Percentiles rank a stretch among this genome's conserved stretches.
Evolutionary conservation across 345 rosid genomes (phyloP).

Genomic region (Populus pruinosa): DNA sequence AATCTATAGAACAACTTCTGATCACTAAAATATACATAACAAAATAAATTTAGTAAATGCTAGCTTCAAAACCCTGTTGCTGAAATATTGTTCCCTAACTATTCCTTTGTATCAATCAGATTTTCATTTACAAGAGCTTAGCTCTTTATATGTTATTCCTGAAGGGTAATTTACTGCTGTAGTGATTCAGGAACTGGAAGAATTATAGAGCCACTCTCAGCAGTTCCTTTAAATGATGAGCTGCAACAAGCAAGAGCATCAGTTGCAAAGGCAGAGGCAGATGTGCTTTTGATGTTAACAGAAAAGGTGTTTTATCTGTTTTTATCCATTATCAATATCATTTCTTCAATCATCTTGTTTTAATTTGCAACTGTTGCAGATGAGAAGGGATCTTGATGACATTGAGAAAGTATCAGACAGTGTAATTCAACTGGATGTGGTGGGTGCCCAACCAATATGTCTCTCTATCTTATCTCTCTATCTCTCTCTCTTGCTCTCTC

Average conservation of each 20-base stretch:
- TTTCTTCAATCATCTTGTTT: slow-evolving; percentile 18
- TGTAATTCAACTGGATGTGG: slow-evolving; percentile 67
- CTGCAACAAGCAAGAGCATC: slow-evolving; percentile 67
- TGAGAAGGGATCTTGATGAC: slow-evolving; percentile 62
- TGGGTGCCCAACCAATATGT: slow-evolving; percentile 27
- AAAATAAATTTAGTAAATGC: neutral
- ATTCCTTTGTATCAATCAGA: neutral
- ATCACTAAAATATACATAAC: neutral
- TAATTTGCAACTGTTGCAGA: slow-evolving; percentile 41
- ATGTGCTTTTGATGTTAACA: slow-evolving; percentile 67
- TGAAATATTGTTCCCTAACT: neutral
- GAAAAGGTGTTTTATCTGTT: slow-evolving; percentile 53
- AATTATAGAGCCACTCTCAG: slow-evolving; percentile 73
- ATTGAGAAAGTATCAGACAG: slow-evolving; percentile 44
- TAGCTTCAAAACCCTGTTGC: neutral
- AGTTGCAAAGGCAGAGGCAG: slow-evolving; percentile 76
- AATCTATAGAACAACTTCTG: no score
- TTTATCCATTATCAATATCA: neutral
- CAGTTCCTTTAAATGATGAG: slow-evolving; percentile 81
- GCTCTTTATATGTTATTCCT: slow-evolving; percentile 15
- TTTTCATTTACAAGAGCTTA: slow-evolving; percentile 9
- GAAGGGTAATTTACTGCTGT: slow-evolving; percentile 39
- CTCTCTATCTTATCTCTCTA: neutral
- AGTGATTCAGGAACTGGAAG: slow-evolving; percentile 82
- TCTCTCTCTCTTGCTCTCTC: neutral